These are phyloP conservation scores for Diaporthe capsici DNA, from an alignment of 2,329 filamentous ascomycete species.

Conservation along the genomic window DNA sequence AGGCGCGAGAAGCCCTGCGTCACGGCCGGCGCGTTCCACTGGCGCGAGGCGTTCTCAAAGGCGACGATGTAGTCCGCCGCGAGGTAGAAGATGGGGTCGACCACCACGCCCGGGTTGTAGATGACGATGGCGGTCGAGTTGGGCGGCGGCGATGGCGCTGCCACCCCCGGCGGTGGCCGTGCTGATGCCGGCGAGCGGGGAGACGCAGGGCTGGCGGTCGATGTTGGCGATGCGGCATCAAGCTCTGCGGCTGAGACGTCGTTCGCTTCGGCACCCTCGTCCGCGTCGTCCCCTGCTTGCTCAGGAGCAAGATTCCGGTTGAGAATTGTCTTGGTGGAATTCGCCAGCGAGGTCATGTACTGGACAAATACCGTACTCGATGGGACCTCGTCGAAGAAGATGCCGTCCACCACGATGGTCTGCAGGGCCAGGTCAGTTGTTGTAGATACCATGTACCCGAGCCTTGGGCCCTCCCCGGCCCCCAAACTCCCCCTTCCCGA, in stretches of 20 bases:
- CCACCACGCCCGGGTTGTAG: slow-evolving; percentile 61
- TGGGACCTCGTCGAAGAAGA: slow-evolving; percentile 65
- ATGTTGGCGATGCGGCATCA: background rate
- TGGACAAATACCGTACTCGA: slow-evolving; percentile 43
- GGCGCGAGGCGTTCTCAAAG: slow-evolving; percentile 53
- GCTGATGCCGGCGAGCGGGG: slow-evolving; percentile 22
- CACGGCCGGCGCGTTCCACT: slow-evolving; percentile 44
- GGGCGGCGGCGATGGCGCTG: slow-evolving; percentile 9
- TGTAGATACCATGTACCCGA: background rate
- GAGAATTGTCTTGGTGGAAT: slow-evolving; percentile 38
- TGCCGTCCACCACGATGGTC: slow-evolving; percentile 58
- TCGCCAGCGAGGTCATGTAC: slow-evolving; percentile 46
- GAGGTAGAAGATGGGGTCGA: slow-evolving; percentile 55
- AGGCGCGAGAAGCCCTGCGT: slow-evolving; percentile 41
- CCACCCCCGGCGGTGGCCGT: background rate
- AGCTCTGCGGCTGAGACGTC: slow-evolving; percentile 10
- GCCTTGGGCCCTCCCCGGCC: background rate
- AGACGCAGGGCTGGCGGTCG: slow-evolving; percentile 35
- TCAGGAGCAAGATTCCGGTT: slow-evolving; percentile 34
- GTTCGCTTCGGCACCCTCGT: background rate
- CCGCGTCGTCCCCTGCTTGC: background rate
- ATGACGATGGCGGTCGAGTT: slow-evolving; percentile 48
- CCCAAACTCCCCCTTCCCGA: background rate
- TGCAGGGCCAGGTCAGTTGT: background rate
- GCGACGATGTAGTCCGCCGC: slow-evolving; percentile 60